These are phyloP conservation scores for Penicillium ucsense DNA, from an alignment of 495 filamentous ascomycete species.

Conservation along the genomic window DNA sequence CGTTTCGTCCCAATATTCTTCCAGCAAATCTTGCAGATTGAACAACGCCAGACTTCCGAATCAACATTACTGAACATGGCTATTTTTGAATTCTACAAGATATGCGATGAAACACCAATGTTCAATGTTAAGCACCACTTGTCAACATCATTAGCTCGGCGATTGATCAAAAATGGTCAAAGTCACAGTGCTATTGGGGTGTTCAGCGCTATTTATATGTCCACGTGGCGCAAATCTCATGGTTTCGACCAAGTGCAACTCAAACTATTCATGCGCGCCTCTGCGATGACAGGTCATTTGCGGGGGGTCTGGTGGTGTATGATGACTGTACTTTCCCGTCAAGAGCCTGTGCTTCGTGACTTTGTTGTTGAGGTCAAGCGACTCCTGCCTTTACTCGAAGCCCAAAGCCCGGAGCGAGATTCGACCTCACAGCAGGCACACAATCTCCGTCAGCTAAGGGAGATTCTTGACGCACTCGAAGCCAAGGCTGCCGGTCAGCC, in stretches of 20 bases:
- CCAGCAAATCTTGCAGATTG: slow-evolving; percentile 23
- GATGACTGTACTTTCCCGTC: slow-evolving; percentile 25
- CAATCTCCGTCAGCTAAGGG: slow-evolving; percentile 7
- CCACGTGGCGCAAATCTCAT: slow-evolving; percentile 22
- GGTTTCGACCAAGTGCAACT: slow-evolving; percentile 31
- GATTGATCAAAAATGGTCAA: slow-evolving; percentile 16
- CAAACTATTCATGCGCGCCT: slow-evolving; percentile 35
- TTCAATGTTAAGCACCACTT: slow-evolving; percentile 29
- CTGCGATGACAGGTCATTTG: slow-evolving; percentile 17
- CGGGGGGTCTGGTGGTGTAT: slow-evolving; percentile 36
- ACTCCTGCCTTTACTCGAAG: slow-evolving; percentile 12
- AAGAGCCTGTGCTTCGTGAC: slow-evolving; percentile 16
- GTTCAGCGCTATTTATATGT: slow-evolving; percentile 29
- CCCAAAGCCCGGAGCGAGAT: background rate
- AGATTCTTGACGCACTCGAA: slow-evolving; percentile 11
- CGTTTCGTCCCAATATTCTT: slow-evolving; percentile 29
- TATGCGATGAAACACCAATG: slow-evolving; percentile 23
- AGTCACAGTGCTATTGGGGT: slow-evolving; percentile 24
- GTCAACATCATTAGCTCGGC: slow-evolving; percentile 16
- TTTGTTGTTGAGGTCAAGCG: slow-evolving; percentile 28
- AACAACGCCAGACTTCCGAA: slow-evolving; percentile 6
- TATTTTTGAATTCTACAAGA: slow-evolving; percentile 29
- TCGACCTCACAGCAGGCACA: background rate
- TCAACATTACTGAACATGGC: slow-evolving; percentile 25
- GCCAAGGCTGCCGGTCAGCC: slow-evolving; percentile 11